Percentiles rank a stretch among this genome's conserved stretches.
phyloP scores from a whole-genome alignment of 495 filamentous ascomycete species.

The Xylaria scruposa region DNA sequence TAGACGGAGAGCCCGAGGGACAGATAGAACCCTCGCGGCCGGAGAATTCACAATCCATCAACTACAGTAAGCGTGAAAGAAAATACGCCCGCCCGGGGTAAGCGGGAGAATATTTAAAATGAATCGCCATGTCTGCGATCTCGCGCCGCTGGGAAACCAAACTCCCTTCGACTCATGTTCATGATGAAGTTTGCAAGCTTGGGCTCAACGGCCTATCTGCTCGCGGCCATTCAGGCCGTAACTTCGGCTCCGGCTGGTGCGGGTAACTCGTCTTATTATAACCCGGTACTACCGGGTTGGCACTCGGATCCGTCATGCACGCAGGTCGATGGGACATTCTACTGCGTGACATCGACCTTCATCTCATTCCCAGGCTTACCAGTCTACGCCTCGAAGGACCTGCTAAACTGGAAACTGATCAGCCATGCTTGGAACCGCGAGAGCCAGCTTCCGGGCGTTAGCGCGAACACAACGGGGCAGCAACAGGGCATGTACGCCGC shows the following conservation, averaged over 20 bases:
- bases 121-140: not conserved
- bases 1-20: not conserved
- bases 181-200: slow-evolving; percentile 14
- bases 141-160: not conserved
- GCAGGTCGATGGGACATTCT: slow-evolving; percentile 42
- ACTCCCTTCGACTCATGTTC: not conserved
- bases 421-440: slow-evolving; percentile 42
- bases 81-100: not conserved
- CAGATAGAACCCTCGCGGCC: not conserved
- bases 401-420: slow-evolving; percentile 44
- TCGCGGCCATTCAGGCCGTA: slow-evolving; percentile 6
- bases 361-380: slow-evolving; percentile 46
- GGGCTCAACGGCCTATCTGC: not conserved
- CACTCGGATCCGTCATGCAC: slow-evolving; percentile 45
- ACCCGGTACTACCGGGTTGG: slow-evolving; percentile 46
- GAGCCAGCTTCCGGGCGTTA: slow-evolving; percentile 37
- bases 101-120: not conserved
- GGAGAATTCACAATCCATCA: not conserved
- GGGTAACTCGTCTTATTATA: slow-evolving; percentile 39
- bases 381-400: slow-evolving; percentile 45
- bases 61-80: not conserved
- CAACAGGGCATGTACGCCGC: slow-evolving; percentile 45
- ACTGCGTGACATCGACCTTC: slow-evolving; percentile 46
- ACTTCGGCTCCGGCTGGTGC: not conserved
- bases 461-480: slow-evolving; percentile 35